Percentiles rank a stretch among this genome's conserved stretches.
Evolutionary conservation across 2,329 filamentous ascomycete species (phyloP).

Genomic region (Monilinia laxa): DNA sequence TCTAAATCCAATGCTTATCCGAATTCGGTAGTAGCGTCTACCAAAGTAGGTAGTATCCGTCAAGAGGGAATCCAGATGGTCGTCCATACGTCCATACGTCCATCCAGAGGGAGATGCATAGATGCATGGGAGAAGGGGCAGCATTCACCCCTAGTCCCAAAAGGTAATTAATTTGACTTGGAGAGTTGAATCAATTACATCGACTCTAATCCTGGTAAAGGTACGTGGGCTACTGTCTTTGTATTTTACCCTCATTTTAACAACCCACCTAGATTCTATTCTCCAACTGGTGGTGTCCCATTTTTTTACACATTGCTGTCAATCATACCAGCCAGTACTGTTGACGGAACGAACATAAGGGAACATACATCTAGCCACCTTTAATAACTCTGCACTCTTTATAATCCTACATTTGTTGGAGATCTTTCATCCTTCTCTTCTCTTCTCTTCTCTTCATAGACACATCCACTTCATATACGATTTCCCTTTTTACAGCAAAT

Average conservation of each 20-base stretch:
- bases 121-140: not conserved
- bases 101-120: no score
- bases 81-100: not conserved
- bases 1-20: not conserved
- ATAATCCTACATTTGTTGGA: not conserved
- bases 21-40: slow-evolving; percentile 1
- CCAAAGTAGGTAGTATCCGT: not conserved
- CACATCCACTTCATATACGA: not conserved
- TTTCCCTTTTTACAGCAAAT: not conserved
- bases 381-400: not conserved
- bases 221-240: not conserved
- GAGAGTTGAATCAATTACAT: not conserved
- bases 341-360: not conserved
- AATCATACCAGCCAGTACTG: not conserved
- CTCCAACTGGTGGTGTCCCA: not conserved
- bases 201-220: slow-evolving; percentile 1
- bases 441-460: not conserved
- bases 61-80: slow-evolving; percentile 1
- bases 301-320: not conserved
- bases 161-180: not conserved
- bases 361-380: slow-evolving; percentile 18
- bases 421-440: not conserved
- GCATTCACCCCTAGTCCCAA: not conserved
- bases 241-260: not conserved
- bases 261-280: not conserved